Percentiles rank a stretch among this genome's conserved stretches.
Evolutionary conservation across 108 stramenopile species (phyloP).

Genomic region (Cyclotella distinguenda): DNA sequence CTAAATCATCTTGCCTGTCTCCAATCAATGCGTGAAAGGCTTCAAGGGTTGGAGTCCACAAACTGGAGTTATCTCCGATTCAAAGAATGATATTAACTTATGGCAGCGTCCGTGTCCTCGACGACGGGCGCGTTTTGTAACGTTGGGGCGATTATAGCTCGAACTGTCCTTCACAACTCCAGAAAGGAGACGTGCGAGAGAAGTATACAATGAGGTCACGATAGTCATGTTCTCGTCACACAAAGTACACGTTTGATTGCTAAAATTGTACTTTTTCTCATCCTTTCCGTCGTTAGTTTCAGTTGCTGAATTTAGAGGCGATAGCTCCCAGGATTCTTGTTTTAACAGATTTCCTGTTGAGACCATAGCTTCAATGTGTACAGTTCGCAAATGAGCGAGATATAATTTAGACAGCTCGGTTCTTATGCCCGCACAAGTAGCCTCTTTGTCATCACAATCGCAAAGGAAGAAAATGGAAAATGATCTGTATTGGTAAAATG

Average conservation of each 20-base stretch:
- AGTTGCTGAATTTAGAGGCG: constrained; percentile 23
- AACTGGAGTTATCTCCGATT: too few species aligned
- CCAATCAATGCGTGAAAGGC: constrained; percentile 19
- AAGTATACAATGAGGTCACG: not conserved
- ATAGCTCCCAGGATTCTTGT: constrained; percentile 65
- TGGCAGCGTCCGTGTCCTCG: not conserved
- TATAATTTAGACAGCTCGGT: constrained; percentile 40
- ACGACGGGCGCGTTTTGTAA: not conserved
- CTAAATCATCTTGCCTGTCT: constrained; percentile 25
- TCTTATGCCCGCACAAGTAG: constrained; percentile 17
- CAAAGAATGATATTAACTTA: too few species aligned
- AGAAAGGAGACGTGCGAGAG: constrained; percentile 19
- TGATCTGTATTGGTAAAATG: constrained; percentile 23
- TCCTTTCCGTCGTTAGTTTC: not conserved
- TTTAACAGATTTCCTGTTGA: constrained; percentile 55
- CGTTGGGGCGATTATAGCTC: not conserved
- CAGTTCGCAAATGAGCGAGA: constrained; percentile 54
- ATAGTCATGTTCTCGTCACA: not conserved
- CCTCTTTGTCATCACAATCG: constrained; percentile 14
- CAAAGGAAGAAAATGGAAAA: constrained; percentile 29
- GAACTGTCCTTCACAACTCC: not conserved
- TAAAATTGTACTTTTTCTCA: constrained; percentile 1
- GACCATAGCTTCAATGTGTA: constrained; percentile 82
- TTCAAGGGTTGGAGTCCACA: constrained; percentile 22
- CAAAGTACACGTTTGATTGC: too few species aligned